phyloP scores from a whole-genome alignment of 352 stramenopile genomes.

The Phytophthora pisi region DNA sequence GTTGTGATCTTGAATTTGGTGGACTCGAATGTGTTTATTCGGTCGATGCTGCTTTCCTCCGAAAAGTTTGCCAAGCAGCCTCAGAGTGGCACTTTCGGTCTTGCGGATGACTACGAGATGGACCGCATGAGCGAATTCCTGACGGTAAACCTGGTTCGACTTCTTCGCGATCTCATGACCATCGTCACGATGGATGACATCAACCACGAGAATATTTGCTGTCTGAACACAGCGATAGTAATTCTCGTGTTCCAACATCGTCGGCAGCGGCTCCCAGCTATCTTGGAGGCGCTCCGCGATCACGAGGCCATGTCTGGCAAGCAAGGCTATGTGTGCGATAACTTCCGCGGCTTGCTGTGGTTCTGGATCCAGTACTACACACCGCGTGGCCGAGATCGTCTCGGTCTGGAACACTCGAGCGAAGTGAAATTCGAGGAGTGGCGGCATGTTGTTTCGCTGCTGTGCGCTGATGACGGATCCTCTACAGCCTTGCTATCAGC shows the following conservation, averaged over 20 bases:
- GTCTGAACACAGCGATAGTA: constrained; percentile 96
- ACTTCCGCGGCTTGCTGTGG: constrained; percentile 94
- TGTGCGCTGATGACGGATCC: constrained; percentile 94
- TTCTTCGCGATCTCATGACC: constrained; percentile 95
- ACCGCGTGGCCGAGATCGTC: constrained; percentile 90
- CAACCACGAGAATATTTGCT: constrained; percentile 99
- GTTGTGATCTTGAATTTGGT: constrained; percentile 95
- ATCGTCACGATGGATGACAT: constrained; percentile 95
- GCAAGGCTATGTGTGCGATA: constrained; percentile 75
- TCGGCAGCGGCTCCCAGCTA: constrained; percentile 72
- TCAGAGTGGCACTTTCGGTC: constrained; percentile 41
- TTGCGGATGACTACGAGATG: constrained; percentile 66
- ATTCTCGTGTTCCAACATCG: constrained; percentile 95
- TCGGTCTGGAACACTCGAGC: constrained; percentile 95
- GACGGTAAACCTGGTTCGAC: constrained; percentile 81
- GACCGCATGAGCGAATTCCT: constrained; percentile 90
- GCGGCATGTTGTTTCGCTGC: constrained; percentile 87
- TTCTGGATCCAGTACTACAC: constrained; percentile 98
- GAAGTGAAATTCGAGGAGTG: constrained; percentile 96
- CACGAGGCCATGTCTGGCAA: constrained; percentile 72
- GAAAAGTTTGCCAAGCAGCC: constrained; percentile 70
- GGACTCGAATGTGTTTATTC: constrained; percentile 97
- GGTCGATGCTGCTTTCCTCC: constrained; percentile 88
- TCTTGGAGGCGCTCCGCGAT: constrained; percentile 72
- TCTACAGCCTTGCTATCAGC: constrained; percentile 74